A percentile compares a stretch with the other conserved stretches of the same genome.
Evolutionary conservation across 768 basidiomycete species (phyloP).

Genomic region (Cyclocybe aegerita): DNA sequence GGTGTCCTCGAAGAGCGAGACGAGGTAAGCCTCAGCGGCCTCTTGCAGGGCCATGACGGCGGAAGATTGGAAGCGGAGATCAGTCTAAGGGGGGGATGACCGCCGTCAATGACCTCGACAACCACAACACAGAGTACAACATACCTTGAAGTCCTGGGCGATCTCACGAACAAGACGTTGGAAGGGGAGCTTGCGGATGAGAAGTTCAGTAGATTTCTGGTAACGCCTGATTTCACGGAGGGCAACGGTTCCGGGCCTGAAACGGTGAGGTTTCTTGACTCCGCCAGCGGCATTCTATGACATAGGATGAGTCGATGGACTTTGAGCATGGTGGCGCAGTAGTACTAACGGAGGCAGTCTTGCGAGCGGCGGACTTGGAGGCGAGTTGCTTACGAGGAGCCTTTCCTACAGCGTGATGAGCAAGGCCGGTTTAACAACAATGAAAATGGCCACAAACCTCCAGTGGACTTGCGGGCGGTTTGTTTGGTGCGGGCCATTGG

Average conservation of each 20-base stretch:
- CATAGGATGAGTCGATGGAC: not conserved
- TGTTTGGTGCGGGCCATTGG: slow-evolving; percentile 76
- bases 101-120: not conserved
- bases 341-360: slow-evolving; percentile 45
- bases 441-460: slow-evolving; percentile 40
- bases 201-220: slow-evolving; percentile 63
- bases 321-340: not conserved
- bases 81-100: slow-evolving; percentile 41
- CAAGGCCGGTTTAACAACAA: not conserved
- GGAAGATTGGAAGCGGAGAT: slow-evolving; percentile 75
- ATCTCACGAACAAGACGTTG: slow-evolving; percentile 79
- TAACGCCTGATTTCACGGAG: slow-evolving; percentile 72
- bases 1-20: slow-evolving; percentile 71
- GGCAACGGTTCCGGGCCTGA: slow-evolving; percentile 78
- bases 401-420: slow-evolving; percentile 37
- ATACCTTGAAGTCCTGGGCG: slow-evolving; percentile 77
- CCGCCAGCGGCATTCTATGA: slow-evolving; percentile 52
- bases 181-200: slow-evolving; percentile 68
- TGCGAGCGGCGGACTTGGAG: slow-evolving; percentile 58
- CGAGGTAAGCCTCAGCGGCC: slow-evolving; percentile 68
- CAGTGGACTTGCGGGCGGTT: slow-evolving; percentile 76
- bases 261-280: slow-evolving; percentile 83
- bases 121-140: slow-evolving; percentile 4
- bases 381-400: slow-evolving; percentile 63
- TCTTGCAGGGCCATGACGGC: slow-evolving; percentile 70